Base-by-base conservation (phyloP, 768 basidiomycete species). In the Rhodotorula kratochvilovae region DNA sequence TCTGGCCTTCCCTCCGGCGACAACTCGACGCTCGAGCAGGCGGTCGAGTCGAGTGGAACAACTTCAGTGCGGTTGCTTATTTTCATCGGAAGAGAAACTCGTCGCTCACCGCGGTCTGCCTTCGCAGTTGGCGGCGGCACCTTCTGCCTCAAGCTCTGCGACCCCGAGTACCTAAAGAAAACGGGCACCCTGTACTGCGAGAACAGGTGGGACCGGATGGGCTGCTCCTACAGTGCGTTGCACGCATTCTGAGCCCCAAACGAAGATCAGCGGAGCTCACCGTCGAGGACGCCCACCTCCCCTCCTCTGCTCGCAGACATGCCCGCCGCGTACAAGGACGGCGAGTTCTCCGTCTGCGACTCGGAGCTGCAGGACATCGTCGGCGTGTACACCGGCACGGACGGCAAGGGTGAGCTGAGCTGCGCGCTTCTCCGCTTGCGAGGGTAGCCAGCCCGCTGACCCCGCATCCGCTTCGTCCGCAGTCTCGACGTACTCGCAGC, bases 21-120 rank as follows among this genome's bases (percentile, higher is more conserved):
- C 66, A 66, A 64, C 46, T 6, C 3, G 29, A 71, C 65, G 21
- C 56, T 65, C 74, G 73, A 77, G 3, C 90, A 91, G 76, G 83
- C 87, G 36, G 80, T 81, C 7, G 89, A 91, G 80, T 81, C 7
- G 89, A 91, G 36, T 53, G 51, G 51, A 53, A 53, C 51, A 29
- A n/a, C 5, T 53, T 53, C 51, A 50, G 19, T 21, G 48, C 21
- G 43, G 15, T 13, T 43, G 15, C 43, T 43, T 43, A 13, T 7
- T n/a, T n/a, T n/a, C n/a, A n/a, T n/a, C n/a, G n/a, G n/a, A n/a
- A n/a, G n/a, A n/a, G n/a, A n/a, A n/a, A n/a, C 43, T 43, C 43
- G 15, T 12, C 43, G 43, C 43, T 15, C 3, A 43, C 43, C 43
- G 3, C 19, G 6, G 7, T 33, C 6, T 39, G 15, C 19, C 43